Evolutionary conservation across 2,329 filamentous ascomycete species (phyloP).

Genomic region (Alternaria rosae): DNA sequence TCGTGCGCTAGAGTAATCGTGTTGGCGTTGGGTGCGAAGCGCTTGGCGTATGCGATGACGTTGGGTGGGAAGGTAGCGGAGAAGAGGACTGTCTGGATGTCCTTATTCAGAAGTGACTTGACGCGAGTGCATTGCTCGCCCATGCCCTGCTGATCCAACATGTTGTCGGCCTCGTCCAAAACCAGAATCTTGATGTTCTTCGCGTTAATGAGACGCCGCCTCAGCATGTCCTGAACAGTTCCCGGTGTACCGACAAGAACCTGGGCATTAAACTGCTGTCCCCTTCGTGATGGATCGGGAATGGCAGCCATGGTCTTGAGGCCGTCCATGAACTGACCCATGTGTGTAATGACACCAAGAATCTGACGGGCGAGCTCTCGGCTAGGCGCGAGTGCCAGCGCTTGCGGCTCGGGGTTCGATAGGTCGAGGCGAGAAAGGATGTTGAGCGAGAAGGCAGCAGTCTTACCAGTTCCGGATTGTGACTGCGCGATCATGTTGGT

Average conservation of each 20-base stretch:
- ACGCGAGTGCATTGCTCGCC: slow-evolving; percentile 94
- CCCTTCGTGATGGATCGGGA: slow-evolving; percentile 75
- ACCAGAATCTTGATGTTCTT: slow-evolving; percentile 81
- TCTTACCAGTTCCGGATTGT: slow-evolving; percentile 99
- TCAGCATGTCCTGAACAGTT: slow-evolving; percentile 87
- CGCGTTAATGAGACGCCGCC: slow-evolving; percentile 75
- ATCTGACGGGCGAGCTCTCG: slow-evolving; percentile 96
- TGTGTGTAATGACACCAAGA: slow-evolving; percentile 79
- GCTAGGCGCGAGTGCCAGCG: slow-evolving; percentile 87
- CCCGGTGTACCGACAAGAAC: slow-evolving; percentile 94
- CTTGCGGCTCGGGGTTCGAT: slow-evolving; percentile 75
- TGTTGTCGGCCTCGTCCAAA: slow-evolving; percentile 97
- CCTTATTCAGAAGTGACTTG: slow-evolving; percentile 75
- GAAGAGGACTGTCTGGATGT: slow-evolving; percentile 89
- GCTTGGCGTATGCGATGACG: slow-evolving; percentile 82
- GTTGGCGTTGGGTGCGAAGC: slow-evolving; percentile 86
- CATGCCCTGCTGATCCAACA: slow-evolving; percentile 94
- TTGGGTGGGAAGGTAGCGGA: slow-evolving; percentile 91
- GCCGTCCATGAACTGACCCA: slow-evolving; percentile 82
- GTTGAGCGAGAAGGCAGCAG: slow-evolving; percentile 93
- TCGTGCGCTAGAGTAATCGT: slow-evolving; percentile 86
- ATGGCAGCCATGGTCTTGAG: slow-evolving; percentile 83
- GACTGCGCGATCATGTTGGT: slow-evolving; percentile 97
- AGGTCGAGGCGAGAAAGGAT: slow-evolving; percentile 88
- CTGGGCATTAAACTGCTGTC: slow-evolving; percentile 73